Base-by-base conservation (phyloP, 306 rosid species). In the Cajanus cajan region DNA sequence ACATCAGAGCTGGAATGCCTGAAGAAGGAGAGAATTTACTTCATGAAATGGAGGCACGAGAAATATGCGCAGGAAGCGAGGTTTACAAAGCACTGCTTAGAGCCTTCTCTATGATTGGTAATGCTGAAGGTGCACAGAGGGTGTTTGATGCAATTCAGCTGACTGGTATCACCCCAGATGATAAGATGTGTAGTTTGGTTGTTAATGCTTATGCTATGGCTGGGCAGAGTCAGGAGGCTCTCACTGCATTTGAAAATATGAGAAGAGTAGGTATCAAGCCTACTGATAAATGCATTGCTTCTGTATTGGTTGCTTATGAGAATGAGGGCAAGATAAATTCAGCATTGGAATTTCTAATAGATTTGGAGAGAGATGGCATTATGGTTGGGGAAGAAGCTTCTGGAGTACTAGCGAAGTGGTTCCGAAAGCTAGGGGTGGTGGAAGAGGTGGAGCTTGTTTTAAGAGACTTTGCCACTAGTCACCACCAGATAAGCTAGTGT, bases 61-160 rank as follows among this genome's bases (percentile, higher is more conserved):
- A 92, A 76, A 85, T 91, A 71, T 83, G 70, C 6, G 95, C 94
- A 0, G 97, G 95, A 51, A 89, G 92, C 25, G 97, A 94, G 83
- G 86, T 92, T 68, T 94, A 89, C 88, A 94, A 94, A 84, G 98
- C 98, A 70, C 83, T 92, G 80, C 86, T 94, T 62, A 87, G 97
- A 86, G 88, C 90, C 44, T 90, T 90, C 78, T 90, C 98, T 7
- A 76, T 77, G 89, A 33, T 13, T 3, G 92, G 97, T 15, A 85
- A 94, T 14, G 78, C 90, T 0, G 90, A 86, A 79, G 97, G 97
- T 74, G 92, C 97, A 0, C 94, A 94, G 57, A 92, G 94, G 84
- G 89, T 88, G 50, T 94, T 94, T 45, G 88, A 92, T 85, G 97
- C 95, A 6, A 78, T 89, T 84, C 98, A 94, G 83, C 57, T 91